These are phyloP conservation scores for Gracilaria domingensis DNA, from an alignment of 23 red algal species.

Conservation along the genomic window DNA sequence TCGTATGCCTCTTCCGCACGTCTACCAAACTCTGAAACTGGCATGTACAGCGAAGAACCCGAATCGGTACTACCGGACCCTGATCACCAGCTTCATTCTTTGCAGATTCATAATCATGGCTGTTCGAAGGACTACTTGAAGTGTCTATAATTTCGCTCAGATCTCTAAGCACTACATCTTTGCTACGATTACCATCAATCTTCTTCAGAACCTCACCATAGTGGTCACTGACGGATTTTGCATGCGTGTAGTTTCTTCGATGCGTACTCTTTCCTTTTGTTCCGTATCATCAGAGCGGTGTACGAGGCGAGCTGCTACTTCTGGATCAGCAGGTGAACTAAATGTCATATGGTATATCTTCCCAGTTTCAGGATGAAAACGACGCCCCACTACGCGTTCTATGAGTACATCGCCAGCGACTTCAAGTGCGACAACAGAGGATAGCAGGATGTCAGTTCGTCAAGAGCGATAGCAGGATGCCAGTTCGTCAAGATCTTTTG, in stretches of 20 bases:
- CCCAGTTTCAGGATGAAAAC: conserved; percentile 90
- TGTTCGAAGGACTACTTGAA: not conserved
- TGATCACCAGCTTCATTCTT: not conserved
- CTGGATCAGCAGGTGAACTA: conserved; percentile 75
- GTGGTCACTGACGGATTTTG: conserved; percentile 67
- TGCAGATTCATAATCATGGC: not conserved
- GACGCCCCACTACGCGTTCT: conserved; percentile 87
- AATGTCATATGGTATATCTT: conserved; percentile 95
- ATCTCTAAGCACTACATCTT: conserved; percentile 78
- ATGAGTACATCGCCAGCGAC: conserved; percentile 84
- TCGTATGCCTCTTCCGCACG: conserved; percentile 77
- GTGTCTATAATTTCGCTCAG: conserved; percentile 70
- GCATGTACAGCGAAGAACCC: conserved; percentile 29
- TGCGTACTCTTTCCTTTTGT: conserved; percentile 80
- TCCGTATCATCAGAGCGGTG: conserved; percentile 92
- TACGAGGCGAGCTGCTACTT: conserved; percentile 73
- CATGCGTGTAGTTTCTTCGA: conserved; percentile 82
- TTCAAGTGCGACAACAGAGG: conserved; percentile 83
- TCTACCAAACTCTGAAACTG: conserved; percentile 79
- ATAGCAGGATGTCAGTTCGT: conserved; percentile 70
- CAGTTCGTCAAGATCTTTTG: conserved; percentile 75
- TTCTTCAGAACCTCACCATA: conserved; percentile 67
- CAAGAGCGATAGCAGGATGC: conserved; percentile 82
- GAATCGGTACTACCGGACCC: not conserved
- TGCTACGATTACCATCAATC: conserved; percentile 84